Conservation (phyloP, 768 basidiomycete genomes). For the Dentipellis fragilis region DNA sequence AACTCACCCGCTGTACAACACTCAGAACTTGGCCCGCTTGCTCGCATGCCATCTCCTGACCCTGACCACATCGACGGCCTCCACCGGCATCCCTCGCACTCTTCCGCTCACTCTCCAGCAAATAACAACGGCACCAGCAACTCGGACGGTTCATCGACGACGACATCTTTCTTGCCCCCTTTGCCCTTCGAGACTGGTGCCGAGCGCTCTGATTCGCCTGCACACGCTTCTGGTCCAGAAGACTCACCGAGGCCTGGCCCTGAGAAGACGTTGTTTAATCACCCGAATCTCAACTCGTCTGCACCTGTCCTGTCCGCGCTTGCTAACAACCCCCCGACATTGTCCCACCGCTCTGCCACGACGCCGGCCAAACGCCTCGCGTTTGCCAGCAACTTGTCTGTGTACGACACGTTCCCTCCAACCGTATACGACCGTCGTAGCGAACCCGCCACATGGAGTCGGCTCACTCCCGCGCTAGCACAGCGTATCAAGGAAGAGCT, state of each 20-base stretch:
- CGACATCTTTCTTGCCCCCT: conserved; percentile 37
- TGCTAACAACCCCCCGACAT: conserved; percentile 34
- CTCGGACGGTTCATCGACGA: conserved; percentile 6
- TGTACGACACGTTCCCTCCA: conserved; percentile 94
- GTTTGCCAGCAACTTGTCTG: conserved; percentile 87
- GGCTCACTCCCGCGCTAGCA: conserved; percentile 87
- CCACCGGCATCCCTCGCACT: conserved; percentile 48
- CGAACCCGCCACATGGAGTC: conserved; percentile 95
- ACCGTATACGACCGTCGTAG: conserved; percentile 89
- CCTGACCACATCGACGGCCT: conserved; percentile 85
- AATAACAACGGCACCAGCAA: neutral
- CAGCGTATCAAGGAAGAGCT: conserved; percentile 97
- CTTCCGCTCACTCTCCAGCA: conserved; percentile 26
- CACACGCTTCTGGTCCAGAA: conserved; percentile 13
- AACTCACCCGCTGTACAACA: conserved; percentile 40
- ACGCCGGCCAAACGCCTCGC: conserved; percentile 62
- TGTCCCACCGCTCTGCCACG: conserved; percentile 68
- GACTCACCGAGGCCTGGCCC: conserved; percentile 21
- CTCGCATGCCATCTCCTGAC: conserved; percentile 74
- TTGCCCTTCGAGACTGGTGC: conserved; percentile 41
- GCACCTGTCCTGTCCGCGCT: conserved; percentile 75
- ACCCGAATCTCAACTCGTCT: conserved; percentile 69
- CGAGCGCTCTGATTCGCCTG: conserved; percentile 27
- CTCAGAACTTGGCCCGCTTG: conserved; percentile 63
- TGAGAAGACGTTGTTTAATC: conserved; percentile 57